Evolutionary conservation across 2,329 filamentous ascomycete species (phyloP), one percentile per base, ranked within the genome.

Genomic region (Trichoderma cornu-damae): DNA sequence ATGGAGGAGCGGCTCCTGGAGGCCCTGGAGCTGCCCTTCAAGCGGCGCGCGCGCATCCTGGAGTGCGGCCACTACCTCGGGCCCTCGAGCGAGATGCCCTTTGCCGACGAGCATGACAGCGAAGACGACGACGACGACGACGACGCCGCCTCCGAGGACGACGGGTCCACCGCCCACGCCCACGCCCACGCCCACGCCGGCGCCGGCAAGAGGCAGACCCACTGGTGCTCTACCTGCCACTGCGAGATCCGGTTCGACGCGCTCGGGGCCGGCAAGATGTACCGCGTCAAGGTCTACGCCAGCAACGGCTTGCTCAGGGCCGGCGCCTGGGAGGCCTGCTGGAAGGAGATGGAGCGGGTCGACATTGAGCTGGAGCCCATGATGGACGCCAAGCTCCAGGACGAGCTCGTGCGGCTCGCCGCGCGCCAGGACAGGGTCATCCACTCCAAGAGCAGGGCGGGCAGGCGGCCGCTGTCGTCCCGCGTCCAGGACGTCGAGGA

Each of bases 271-370:
- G 72, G 76, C 57, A 82, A 80, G 64, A 77, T 85, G 48, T 94
- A 90, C 77, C 82, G 85, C 28, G 80, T 97, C 69, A 94, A 91
- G 68, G 86, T 97, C 1, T 99, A 93, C 67, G 94, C 94, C 1
- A 93, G 91, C 52, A 99, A 97, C 70, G 94, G 94, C 0, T 76
- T 97, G 47, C 96, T 99, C 90, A 84, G 86, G 59, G 86, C 90
- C 4, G 90, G 90, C 0, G 93, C 94, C 0, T 99, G 94, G 94
- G 83, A 84, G 4, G 92, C 92, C 2, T 93, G 90, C 59, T 99
- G 93, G 93, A 88, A 84, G 64, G 93, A 97, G 72, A 99, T 99
- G 94, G 94, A 99, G 73, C 83, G 93, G n/a, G 90, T 97, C 0
- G 94, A 99, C 67, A 89, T 96, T 1, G 93, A 97, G 71, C 83